Conservation (phyloP, 345 rosid genomes). For the Gossypium anomalum region DNA sequence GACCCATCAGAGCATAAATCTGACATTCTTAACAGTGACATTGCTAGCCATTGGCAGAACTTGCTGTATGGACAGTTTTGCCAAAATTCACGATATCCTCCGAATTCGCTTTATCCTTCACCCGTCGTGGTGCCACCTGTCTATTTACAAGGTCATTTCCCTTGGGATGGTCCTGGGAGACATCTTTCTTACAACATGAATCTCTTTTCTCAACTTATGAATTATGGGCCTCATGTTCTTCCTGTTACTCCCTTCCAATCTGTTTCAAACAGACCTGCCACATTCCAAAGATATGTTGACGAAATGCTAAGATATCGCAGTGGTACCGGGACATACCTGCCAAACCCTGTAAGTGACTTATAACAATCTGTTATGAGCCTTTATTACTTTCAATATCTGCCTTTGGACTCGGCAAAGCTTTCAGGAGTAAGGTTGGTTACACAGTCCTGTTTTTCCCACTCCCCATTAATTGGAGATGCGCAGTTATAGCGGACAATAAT, state of each 20-base stretch:
- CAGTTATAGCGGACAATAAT: background rate
- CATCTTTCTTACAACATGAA: slow-evolving; percentile 52
- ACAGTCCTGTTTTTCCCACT: background rate
- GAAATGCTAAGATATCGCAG: slow-evolving; percentile 85
- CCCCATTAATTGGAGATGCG: background rate
- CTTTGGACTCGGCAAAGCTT: background rate
- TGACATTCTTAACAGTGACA: slow-evolving; percentile 85
- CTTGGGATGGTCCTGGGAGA: slow-evolving; percentile 88
- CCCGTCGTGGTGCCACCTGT: slow-evolving; percentile 60
- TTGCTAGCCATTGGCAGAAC: slow-evolving; percentile 84
- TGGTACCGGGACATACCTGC: slow-evolving; percentile 98
- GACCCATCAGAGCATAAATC: slow-evolving; percentile 52
- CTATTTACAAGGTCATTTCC: slow-evolving; percentile 62
- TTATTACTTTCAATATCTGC: background rate
- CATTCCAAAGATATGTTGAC: slow-evolving; percentile 55
- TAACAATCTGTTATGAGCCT: background rate
- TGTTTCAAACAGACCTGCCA: slow-evolving; percentile 56
- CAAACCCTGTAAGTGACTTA: slow-evolving; percentile 76
- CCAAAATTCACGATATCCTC: slow-evolving; percentile 47
- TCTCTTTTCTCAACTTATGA: slow-evolving; percentile 51
- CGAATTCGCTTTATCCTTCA: slow-evolving; percentile 48
- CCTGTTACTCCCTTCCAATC: slow-evolving; percentile 73
- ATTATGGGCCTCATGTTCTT: slow-evolving; percentile 56
- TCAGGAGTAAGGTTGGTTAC: background rate
- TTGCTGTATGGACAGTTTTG: slow-evolving; percentile 83